These are phyloP conservation scores for Tricholoma terreum DNA, from an alignment of 768 basidiomycete genomes.

Conservation along the genomic window DNA sequence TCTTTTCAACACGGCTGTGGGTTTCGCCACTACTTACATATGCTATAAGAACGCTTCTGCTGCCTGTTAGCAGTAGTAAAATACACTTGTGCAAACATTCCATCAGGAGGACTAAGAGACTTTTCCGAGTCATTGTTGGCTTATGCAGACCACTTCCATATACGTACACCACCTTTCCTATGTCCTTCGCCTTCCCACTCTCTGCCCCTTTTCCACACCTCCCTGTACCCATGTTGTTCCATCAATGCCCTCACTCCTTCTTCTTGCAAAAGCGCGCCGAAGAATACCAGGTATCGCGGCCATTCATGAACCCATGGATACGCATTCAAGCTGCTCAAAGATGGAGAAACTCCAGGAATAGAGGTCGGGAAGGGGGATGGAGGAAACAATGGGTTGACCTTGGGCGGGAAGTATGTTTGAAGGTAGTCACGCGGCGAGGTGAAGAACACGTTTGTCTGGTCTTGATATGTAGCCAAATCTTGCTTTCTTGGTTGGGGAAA, in stretches of 20 bases:
- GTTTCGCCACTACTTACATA: no score
- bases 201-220: constrained; percentile 62
- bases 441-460: constrained; percentile 85
- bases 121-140: no score
- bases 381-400: constrained; percentile 63
- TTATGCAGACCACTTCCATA: constrained; percentile 53
- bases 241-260: constrained; percentile 48
- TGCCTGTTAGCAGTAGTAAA: no score
- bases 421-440: constrained; percentile 67
- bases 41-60: no score
- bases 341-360: constrained; percentile 36
- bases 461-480: constrained; percentile 56
- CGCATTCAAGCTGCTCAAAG: constrained; percentile 10
- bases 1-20: no score
- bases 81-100: no score
- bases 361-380: constrained; percentile 55
- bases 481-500: constrained; percentile 38
- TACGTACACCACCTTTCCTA: constrained; percentile 63
- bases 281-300: constrained; percentile 81
- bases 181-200: constrained; percentile 75
- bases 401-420: constrained; percentile 57
- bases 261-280: constrained; percentile 69
- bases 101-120: no score
- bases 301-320: constrained; percentile 69
- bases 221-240: constrained; percentile 53